Base-by-base conservation (phyloP, 2,329 filamentous ascomycete genomes). In the Pestalotiopsis fici region DNA sequence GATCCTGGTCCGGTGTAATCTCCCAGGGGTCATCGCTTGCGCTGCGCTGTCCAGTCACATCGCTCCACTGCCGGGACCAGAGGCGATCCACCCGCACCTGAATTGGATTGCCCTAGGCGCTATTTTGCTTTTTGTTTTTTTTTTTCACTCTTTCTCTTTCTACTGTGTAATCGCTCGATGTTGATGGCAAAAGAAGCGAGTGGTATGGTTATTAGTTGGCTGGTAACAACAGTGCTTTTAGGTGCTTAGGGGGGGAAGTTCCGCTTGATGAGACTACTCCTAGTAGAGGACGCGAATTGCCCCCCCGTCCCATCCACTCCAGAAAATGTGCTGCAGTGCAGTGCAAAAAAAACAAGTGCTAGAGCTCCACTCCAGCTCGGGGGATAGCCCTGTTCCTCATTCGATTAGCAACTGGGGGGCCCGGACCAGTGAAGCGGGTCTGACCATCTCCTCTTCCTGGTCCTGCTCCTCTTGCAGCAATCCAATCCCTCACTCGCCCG, bases 1-100 rank as follows among this genome's bases (percentile, higher is more conserved):
- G 31, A 65, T 69, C 71, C 71, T 72, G 62, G 72, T 72, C 71
- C 68, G 65, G 70, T 65, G 71, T 59, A 74, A 74, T 74, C 73
- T 74, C 73, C 71, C 72, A 64, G 69, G 31, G 66, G 66, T 73
- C 61, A 31, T 73, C 72, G 73, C 73, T 73, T 73, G 64, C 27
- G 56, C 31, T 50, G 63, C 21, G 23, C 28, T 35, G 57, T 35
- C 64, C 64, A 61, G n/a, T 66, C 64, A 65, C 28, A 31, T 28
- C 63, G 21, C 63, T 54, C 37, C 43, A 50, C 56, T 50, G 43
- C 43, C 64, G 64, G 27, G 55, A 23, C 55, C 55, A 27, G 55
- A 57, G 55, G 23, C 27, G 55, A 23, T 54, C 64, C 50, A 64
- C 62, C 35, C 62, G 64, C 64, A 65, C 64, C 23, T 57, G 43